Evolutionary conservation across 352 stramenopile species (phyloP).

Genomic region (Aphanomyces invadans): DNA sequence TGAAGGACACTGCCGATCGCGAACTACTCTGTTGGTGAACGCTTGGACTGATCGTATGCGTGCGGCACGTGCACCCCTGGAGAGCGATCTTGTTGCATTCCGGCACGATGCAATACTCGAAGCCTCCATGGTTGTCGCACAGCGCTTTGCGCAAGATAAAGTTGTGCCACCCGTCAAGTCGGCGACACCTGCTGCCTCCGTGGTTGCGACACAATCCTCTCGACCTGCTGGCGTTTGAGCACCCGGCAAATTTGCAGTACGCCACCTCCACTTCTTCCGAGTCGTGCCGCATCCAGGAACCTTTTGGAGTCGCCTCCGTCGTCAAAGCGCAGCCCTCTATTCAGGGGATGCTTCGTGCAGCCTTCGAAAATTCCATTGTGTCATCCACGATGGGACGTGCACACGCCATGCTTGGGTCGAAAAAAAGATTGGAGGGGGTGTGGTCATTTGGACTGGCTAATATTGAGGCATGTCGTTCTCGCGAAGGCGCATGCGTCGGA

Average conservation of each 20-base stretch:
- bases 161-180: slow-evolving; percentile 11
- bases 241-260: slow-evolving; percentile 28
- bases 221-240: slow-evolving; percentile 34
- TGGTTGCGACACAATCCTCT: slow-evolving; percentile 31
- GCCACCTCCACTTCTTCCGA: too few relatives aligned
- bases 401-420: slow-evolving; percentile 47
- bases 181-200: slow-evolving; percentile 10
- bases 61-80: slow-evolving; percentile 55
- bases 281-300: too few relatives aligned
- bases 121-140: slow-evolving; percentile 75
- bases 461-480: too few relatives aligned
- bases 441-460: too few relatives aligned
- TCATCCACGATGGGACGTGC: slow-evolving; percentile 46
- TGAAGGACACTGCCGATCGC: too few relatives aligned
- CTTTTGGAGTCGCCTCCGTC: too few relatives aligned
- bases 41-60: slow-evolving; percentile 33
- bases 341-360: slow-evolving; percentile 80
- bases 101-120: slow-evolving; percentile 65
- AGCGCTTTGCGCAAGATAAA: slow-evolving; percentile 24
- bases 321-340: slow-evolving; percentile 59
- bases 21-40: background rate
- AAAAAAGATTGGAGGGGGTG: slow-evolving; percentile 53
- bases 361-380: slow-evolving; percentile 71
- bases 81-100: slow-evolving; percentile 73
- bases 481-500: too few relatives aligned